phyloP scores from a whole-genome alignment of 164 flowering plant genomes.

The Nelumbo lutea region DNA sequence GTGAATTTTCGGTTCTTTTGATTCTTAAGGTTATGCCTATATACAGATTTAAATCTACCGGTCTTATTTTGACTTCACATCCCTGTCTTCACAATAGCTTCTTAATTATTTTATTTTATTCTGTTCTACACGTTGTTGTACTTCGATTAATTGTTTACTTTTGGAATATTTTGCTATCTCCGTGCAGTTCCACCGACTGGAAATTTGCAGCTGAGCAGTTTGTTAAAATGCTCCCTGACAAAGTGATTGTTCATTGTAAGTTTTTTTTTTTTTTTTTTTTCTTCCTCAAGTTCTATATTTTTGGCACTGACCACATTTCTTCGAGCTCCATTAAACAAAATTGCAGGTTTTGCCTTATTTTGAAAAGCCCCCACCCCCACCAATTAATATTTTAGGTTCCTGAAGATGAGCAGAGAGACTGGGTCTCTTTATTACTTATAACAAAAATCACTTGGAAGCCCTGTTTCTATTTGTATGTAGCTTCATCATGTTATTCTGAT shows the following conservation, averaged over 20 bases:
- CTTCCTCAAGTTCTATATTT: neutral
- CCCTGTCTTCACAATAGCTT: neutral
- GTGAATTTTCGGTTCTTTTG: neutral
- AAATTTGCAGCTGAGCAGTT: slow-evolving; percentile 88
- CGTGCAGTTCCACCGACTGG: slow-evolving; percentile 81
- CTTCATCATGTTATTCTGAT: neutral
- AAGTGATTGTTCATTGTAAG: slow-evolving; percentile 93
- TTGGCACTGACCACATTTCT: neutral
- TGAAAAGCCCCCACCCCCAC: no score
- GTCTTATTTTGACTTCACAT: neutral
- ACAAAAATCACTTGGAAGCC: no score
- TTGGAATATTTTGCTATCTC: neutral
- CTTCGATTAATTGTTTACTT: neutral
- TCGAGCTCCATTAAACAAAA: neutral
- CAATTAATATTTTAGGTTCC: no score
- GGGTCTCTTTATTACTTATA: no score
- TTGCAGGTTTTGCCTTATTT: neutral
- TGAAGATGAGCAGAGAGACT: no score
- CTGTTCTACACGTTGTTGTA: neutral
- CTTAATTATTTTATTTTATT: neutral
- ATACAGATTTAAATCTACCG: neutral
- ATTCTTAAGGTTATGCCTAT: neutral
- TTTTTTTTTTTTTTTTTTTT: neutral
- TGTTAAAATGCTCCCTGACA: slow-evolving; percentile 66
- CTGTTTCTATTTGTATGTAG: neutral